Evolutionary conservation across 345 rosid genomes (phyloP).

Genomic region (Populus deltoides): DNA sequence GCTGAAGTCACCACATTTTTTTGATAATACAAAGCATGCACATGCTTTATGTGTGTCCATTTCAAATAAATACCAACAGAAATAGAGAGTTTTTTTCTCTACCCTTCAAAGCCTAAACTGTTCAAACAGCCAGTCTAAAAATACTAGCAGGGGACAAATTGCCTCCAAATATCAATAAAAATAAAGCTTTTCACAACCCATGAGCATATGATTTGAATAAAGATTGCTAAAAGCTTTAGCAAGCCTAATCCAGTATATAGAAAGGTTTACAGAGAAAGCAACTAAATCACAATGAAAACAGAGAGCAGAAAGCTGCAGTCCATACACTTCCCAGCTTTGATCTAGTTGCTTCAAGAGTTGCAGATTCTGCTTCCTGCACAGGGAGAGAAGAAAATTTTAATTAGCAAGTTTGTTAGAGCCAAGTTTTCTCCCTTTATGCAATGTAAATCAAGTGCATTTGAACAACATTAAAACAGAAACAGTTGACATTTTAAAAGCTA

Average conservation of each 20-base stretch:
- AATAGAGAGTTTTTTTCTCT: not conserved
- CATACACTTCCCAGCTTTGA: constrained; percentile 87
- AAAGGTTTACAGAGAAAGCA: not conserved
- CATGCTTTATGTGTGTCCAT: not conserved
- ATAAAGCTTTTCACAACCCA: not conserved
- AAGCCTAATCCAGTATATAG: not conserved
- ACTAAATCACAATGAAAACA: constrained; percentile 6
- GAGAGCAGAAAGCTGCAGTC: constrained; percentile 20
- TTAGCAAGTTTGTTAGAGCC: not conserved
- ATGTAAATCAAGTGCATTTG: not conserved
- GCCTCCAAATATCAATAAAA: not conserved
- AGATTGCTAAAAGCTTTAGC: not conserved
- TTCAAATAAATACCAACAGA: no score
- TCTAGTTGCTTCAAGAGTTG: constrained; percentile 86
- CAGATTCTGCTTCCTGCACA: constrained; percentile 82
- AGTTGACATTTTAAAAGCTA: not conserved
- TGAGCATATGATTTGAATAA: not conserved
- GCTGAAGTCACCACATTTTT: constrained; percentile 3
- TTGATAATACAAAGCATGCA: not conserved
- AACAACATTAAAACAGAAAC: not conserved
- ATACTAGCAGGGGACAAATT: not conserved
- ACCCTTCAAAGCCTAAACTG: not conserved
- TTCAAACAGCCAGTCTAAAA: not conserved
- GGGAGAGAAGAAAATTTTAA: not conserved
- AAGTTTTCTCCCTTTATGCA: not conserved